Percentiles rank a stretch among this genome's conserved stretches.
These are phyloP conservation scores for Pseudomonodictys pantanalensis DNA, from an alignment of 495 filamentous ascomycete genomes.

Conservation along the genomic window DNA sequence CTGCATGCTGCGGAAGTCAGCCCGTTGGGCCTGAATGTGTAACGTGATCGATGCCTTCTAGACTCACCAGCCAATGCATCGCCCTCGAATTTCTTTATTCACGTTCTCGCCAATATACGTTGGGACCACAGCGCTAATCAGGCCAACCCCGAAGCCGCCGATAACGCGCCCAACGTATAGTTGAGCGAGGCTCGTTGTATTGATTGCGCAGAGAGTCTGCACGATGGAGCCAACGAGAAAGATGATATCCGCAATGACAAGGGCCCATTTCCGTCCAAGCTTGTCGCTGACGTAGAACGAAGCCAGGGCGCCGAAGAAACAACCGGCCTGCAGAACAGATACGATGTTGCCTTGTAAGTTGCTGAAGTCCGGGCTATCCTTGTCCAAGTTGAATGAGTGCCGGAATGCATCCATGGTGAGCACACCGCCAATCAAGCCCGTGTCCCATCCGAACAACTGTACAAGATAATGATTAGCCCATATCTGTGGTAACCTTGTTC, in stretches of 20 bases:
- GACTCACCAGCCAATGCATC: slow-evolving; percentile 36
- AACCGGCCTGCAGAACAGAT: slow-evolving; percentile 54
- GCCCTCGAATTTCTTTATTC: slow-evolving; percentile 46
- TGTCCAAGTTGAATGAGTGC: slow-evolving; percentile 29
- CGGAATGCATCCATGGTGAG: slow-evolving; percentile 31
- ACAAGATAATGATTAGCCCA: not conserved
- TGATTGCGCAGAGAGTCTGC: slow-evolving; percentile 37
- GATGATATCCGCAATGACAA: slow-evolving; percentile 33
- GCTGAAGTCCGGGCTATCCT: slow-evolving; percentile 22
- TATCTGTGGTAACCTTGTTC: not conserved
- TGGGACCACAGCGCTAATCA: slow-evolving; percentile 42
- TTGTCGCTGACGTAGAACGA: slow-evolving; percentile 34
- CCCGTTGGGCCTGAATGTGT: not conserved
- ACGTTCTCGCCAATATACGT: slow-evolving; percentile 48
- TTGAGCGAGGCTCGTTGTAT: slow-evolving; percentile 31
- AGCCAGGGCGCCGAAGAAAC: slow-evolving; percentile 39
- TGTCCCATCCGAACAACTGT: slow-evolving; percentile 32
- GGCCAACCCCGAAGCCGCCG: slow-evolving; percentile 44
- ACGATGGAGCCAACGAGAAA: slow-evolving; percentile 38
- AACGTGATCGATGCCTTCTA: no score
- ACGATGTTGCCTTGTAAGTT: slow-evolving; percentile 50
- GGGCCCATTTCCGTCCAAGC: slow-evolving; percentile 31
- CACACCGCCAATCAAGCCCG: slow-evolving; percentile 28
- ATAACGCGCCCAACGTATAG: slow-evolving; percentile 45
- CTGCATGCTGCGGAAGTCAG: slow-evolving; percentile 28